Conservation (phyloP, 2,329 filamentous ascomycete genomes). For the Myriosclerotinia duriaeana region DNA sequence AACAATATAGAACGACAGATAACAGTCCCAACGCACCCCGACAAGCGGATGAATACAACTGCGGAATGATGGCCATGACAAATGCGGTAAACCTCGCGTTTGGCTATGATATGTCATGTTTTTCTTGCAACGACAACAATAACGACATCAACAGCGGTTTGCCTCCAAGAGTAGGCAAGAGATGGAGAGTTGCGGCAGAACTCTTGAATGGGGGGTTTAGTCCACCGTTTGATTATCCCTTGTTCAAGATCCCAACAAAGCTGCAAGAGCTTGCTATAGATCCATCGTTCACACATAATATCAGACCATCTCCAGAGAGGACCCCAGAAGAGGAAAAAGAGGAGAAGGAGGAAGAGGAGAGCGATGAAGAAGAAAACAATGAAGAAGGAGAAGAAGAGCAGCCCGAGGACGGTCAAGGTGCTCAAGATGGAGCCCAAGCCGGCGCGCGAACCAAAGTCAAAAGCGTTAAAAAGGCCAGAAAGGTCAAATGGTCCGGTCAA, state of each 20-base stretch:
- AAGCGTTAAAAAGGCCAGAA: not conserved
- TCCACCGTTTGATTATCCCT: conserved; percentile 10
- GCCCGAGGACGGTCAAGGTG: not conserved
- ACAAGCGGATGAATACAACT: not conserved
- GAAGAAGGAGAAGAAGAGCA: not conserved
- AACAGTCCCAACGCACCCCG: conserved; percentile 11
- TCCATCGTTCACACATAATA: conserved; percentile 1
- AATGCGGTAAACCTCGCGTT: conserved; percentile 1
- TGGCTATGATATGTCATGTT: conserved; percentile 19
- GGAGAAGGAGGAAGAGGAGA: not conserved
- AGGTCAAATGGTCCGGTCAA: conserved; percentile 6
- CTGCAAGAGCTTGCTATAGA: conserved; percentile 1
- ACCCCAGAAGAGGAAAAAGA: accelerated
- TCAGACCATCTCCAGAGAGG: not conserved
- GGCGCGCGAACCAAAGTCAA: conserved; percentile 18
- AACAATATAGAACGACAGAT: not conserved
- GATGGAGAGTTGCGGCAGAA: conserved; percentile 12
- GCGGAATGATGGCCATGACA: not conserved
- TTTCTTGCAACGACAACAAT: not conserved
- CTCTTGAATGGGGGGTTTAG: conserved; percentile 15
- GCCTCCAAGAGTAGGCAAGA: conserved; percentile 6
- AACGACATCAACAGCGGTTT: not conserved
- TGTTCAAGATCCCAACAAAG: conserved; percentile 5
- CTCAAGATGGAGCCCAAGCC: not conserved
- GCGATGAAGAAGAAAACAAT: not conserved